Base-by-base conservation (phyloP, 129 eudicot genomes). In the Chrysanthemum lavandulifolium region DNA sequence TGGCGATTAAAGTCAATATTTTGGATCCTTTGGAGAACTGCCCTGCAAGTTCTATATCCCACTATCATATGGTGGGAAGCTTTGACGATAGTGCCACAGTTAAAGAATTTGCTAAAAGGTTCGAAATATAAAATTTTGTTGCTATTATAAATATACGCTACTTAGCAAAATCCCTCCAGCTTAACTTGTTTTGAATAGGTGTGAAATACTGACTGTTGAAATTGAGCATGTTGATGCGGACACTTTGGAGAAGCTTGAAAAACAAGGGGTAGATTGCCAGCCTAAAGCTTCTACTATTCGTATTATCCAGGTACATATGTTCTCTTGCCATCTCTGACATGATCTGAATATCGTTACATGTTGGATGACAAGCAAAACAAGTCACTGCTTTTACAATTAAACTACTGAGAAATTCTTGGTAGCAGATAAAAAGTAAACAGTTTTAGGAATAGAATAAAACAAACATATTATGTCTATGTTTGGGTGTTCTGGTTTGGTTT, bases 211-310 rank as follows among this genome's bases (percentile, higher is more conserved):
- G 63, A 94, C 99, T 0, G 85, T 90, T 57, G 99, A 94, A 79
- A 94, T 94, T 54, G 97, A 94, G 88, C 99, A 94, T 81, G 99
- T 94, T 51, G 89, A 94, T 83, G 96, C 83, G 18, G 87, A 83
- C 27, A 90, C 93, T 29, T 87, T 94, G 53, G 99, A 94, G 73
- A 94, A 81, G 61, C 97, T 94, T 80, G 97, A 94, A 78, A 67
- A 84, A 58, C 91, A 84, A 76, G 99, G 98, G 65, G 91, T 94
- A 19, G 91, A 94, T 75, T 90, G 97, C 72, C 97, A 94, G 60
- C 99, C 99, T 55, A 90, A 88, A 83, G 97, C 99, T 48, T 94
- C 99, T 12, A 94, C 99, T 18, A 94, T 90, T 56, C 88, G 93
- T 55, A 94, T 90, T 67, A 94, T 94, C 45, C 99, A 94, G 96